phyloP scores from a whole-genome alignment of 805 yeast species.

The Yarrowia sp. region DNA sequence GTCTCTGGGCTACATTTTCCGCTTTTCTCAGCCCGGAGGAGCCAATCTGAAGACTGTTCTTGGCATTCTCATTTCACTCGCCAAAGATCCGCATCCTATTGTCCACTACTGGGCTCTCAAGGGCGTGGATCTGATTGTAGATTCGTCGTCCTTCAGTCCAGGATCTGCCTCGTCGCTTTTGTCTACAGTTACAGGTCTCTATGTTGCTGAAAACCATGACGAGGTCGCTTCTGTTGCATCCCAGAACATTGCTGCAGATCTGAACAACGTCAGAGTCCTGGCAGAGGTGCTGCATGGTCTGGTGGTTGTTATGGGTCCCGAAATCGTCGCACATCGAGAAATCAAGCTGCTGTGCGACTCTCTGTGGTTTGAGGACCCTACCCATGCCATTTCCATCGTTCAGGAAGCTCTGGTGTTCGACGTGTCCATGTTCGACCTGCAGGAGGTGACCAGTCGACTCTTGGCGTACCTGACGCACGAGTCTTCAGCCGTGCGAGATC shows the following conservation, averaged over 20 bases:
- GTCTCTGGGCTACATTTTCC: slow-evolving; percentile 47
- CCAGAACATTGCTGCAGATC: slow-evolving; percentile 20
- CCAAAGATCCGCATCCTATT: slow-evolving; percentile 78
- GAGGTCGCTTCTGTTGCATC: slow-evolving; percentile 44
- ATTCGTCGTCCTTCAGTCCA: slow-evolving; percentile 51
- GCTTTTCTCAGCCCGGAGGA: slow-evolving; percentile 38
- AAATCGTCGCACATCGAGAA: slow-evolving; percentile 5
- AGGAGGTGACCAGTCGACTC: slow-evolving; percentile 33
- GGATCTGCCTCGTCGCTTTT: slow-evolving; percentile 47
- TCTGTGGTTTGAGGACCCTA: slow-evolving; percentile 13
- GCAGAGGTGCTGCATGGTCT: slow-evolving; percentile 10
- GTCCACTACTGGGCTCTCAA: slow-evolving; percentile 73
- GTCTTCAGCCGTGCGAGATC: slow-evolving; percentile 33
- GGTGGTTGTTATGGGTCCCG: slow-evolving; percentile 20
- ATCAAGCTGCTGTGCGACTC: slow-evolving; percentile 9
- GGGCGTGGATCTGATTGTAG: slow-evolving; percentile 55
- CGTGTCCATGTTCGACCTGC: slow-evolving; percentile 37
- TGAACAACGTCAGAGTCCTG: slow-evolving; percentile 13
- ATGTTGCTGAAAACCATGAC: slow-evolving; percentile 47
- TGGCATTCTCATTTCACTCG: slow-evolving; percentile 56
- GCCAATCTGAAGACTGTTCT: slow-evolving; percentile 46
- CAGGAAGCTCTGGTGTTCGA: slow-evolving; percentile 52
- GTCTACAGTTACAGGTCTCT: slow-evolving; percentile 41
- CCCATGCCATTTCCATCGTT: slow-evolving; percentile 14
- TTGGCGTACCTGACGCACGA: slow-evolving; percentile 23